Percentiles rank a stretch among this genome's conserved stretches.
Conservation (phyloP, 805 yeast genomes). For the Suhomyces sp. region DNA sequence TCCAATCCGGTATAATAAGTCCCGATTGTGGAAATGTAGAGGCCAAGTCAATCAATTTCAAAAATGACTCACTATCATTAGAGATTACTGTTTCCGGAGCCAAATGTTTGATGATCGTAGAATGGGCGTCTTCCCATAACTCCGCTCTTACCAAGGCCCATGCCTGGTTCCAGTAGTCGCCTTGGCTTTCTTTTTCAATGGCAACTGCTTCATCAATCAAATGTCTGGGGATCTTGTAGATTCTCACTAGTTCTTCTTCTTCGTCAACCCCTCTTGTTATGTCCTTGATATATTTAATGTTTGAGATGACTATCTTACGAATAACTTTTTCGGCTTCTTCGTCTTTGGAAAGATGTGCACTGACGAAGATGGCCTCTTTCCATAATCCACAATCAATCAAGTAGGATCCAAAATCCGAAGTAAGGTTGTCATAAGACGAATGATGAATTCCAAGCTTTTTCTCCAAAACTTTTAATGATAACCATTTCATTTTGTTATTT, state of each 20-base stretch:
- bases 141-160: constrained; percentile 61
- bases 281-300: constrained; percentile 30
- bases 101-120: constrained; percentile 50
- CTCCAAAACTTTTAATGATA: constrained; percentile 44
- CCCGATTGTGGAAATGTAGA: constrained; percentile 43
- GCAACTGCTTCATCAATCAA: constrained; percentile 62
- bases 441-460: constrained; percentile 9
- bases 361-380: constrained; percentile 62
- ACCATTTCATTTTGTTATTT: constrained; percentile 51
- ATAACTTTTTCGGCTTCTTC: constrained; percentile 42
- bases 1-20: constrained; percentile 47
- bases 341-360: constrained; percentile 56
- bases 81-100: constrained; percentile 73
- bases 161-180: constrained; percentile 59
- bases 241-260: constrained; percentile 36
- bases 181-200: constrained; percentile 45
- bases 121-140: constrained; percentile 63
- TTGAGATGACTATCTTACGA: constrained; percentile 31
- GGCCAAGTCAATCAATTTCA: constrained; percentile 40
- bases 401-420: constrained; percentile 44
- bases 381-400: constrained; percentile 48
- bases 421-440: constrained; percentile 26
- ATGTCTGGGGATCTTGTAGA: constrained; percentile 48
- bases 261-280: constrained; percentile 19
- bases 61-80: constrained; percentile 34